phyloP scores from a whole-genome alignment of 2,329 filamentous ascomycete genomes.

The Neofusicoccum parvum region DNA sequence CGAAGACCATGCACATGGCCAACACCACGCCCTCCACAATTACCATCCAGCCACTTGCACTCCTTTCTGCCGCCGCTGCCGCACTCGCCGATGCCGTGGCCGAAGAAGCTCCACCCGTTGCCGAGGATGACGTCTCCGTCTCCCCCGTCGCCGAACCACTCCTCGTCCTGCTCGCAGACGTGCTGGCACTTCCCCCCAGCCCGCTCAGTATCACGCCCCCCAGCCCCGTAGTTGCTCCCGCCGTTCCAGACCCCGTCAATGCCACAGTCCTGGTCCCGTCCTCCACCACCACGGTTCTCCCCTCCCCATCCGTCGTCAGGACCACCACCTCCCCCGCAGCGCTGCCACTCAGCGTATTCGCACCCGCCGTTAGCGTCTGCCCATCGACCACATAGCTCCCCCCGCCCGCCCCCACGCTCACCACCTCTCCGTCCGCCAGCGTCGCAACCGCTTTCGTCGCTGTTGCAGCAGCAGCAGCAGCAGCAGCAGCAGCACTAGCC shows the following conservation, averaged over 20 bases:
- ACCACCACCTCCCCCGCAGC: background rate
- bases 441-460: background rate
- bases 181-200: background rate
- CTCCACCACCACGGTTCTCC: background rate
- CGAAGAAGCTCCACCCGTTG: background rate
- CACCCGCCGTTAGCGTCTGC: background rate
- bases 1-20: background rate
- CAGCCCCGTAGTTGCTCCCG: background rate
- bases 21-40: background rate
- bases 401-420: background rate
- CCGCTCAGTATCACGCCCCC: conserved; percentile 1
- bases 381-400: background rate
- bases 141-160: background rate
- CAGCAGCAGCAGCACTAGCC: background rate
- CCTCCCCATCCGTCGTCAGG: background rate
- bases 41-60: background rate
- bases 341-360: background rate
- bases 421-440: background rate
- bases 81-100: background rate
- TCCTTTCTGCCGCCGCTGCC: background rate
- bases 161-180: background rate
- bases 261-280: background rate
- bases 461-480: background rate
- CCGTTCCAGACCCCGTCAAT: background rate
- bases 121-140: background rate